Evolutionary conservation across 2,329 filamentous ascomycete genomes (phyloP), one percentile per base, ranked within the genome.

Genomic region (Neophaeococcomyces mojaviensis): DNA sequence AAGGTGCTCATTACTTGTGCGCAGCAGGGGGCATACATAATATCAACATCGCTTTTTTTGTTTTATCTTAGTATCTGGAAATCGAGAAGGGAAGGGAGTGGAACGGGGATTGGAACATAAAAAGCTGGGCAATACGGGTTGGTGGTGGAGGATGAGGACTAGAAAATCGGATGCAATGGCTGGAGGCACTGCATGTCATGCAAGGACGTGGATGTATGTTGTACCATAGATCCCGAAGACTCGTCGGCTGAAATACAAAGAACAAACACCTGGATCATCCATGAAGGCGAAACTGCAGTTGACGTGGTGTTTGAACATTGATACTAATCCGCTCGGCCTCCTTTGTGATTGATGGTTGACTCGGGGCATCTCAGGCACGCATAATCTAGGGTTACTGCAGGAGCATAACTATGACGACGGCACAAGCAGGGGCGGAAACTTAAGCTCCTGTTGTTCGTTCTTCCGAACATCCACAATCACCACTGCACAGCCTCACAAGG

Each of bases 401-500:
- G 24, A 28, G 24, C 10, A 28, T 28, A 28, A 28, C 24, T 28
- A 28, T 28, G 24, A 28, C 24, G 10, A 28, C 5, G 24, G 24
- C 10, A 28, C 24, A 10, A 6, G 24, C 24, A 28, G 24, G 24
- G 24, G 24, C 5, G 5, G 24, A 10, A 28, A 28, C 5, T 28
- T 28, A 28, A 10, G n/a, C n/a, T n/a, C n/a, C n/a, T n/a, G n/a
- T n/a, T n/a, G n/a, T n/a, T n/a, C n/a, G n/a, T n/a, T n/a, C n/a
- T n/a, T n/a, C n/a, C n/a, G 10, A 42, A 42, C n/a, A 28, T 31
- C 39, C 39, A 31, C 6, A 42, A 42, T 42, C 39, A 31, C 39
- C 39, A 28, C 5, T 42, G 24, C 39, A 42, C 39, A 42, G 39
- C 39, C 39, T 42, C 39, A 31, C 39, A 32, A 32, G 39, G 39